Percentiles rank a stretch among this genome's conserved stretches.
These are phyloP conservation scores for Syncephalastrum racemosum DNA, from an alignment of 371 early-diverging fungal species.

Conservation along the genomic window DNA sequence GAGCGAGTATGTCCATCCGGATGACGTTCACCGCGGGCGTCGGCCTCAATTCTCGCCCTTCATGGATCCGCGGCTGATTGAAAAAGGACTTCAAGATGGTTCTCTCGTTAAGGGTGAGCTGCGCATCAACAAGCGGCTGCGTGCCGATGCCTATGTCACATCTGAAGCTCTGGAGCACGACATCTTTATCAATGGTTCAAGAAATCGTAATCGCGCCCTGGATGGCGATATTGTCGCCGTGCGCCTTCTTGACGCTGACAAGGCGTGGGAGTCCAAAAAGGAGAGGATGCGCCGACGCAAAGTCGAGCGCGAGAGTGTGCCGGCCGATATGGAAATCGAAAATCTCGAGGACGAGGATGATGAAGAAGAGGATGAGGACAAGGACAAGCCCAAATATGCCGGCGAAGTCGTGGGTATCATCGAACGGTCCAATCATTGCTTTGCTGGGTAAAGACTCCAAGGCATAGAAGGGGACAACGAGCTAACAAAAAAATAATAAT, in stretches of 20 bases:
- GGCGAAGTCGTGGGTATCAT: slow-evolving; percentile 60
- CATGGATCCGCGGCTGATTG: slow-evolving; percentile 20
- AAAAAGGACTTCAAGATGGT: slow-evolving; percentile 14
- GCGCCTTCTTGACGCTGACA: slow-evolving; percentile 49
- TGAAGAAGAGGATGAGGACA: slow-evolving; percentile 28
- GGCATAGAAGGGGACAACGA: background rate
- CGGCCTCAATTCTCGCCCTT: slow-evolving; percentile 20
- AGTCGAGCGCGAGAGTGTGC: slow-evolving; percentile 14
- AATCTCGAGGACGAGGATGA: slow-evolving; percentile 7
- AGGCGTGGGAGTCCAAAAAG: slow-evolving; percentile 31
- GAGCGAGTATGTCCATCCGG: slow-evolving; percentile 28
- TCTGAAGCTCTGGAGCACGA: slow-evolving; percentile 38
- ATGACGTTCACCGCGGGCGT: slow-evolving; percentile 22
- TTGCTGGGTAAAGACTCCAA: slow-evolving; percentile 17
- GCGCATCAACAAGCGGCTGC: slow-evolving; percentile 66
- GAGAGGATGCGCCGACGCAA: slow-evolving; percentile 19
- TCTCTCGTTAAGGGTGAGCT: slow-evolving; percentile 46
- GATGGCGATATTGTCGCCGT: slow-evolving; percentile 76
- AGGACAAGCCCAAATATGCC: slow-evolving; percentile 48
- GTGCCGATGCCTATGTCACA: slow-evolving; percentile 70
- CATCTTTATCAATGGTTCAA: slow-evolving; percentile 58
- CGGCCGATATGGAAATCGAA: background rate
- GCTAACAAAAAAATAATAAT: slow-evolving; percentile 1
- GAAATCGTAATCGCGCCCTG: slow-evolving; percentile 74
- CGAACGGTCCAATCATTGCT: slow-evolving; percentile 28